Base-by-base conservation (phyloP, 139 green algal species). In the Picochlorum costavermella region DNA sequence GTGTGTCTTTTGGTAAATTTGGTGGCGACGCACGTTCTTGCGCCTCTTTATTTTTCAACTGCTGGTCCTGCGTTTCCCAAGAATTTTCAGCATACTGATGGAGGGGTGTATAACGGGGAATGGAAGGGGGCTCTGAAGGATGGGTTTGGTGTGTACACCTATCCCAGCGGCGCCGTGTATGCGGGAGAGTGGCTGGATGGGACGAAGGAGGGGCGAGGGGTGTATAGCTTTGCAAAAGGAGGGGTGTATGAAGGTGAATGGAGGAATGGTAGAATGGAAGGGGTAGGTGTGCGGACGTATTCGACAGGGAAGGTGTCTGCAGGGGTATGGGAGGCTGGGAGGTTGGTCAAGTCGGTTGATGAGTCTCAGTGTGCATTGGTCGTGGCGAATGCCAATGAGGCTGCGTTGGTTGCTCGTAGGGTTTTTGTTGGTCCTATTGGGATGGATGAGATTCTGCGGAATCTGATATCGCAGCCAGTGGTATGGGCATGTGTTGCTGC, bases 221-320 rank as follows among this genome's bases (percentile, higher is more conserved):
- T 93, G 31, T 95, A 92, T 69, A 76, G 70, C 60, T 95, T 81
- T 71, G 77, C 82, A 6, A 89, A 88, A 71, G 86, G 86, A 25
- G 88, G 84, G 11, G 68, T 77, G 36, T 93, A 93, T 46, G 83
- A 92, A 71, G 88, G 88, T 48, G 88, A 94, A 74, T 95, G 86
- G 86, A 49, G 70, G 0, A 50, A 28, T 28, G 88, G 88, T 1
- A 70, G 65, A 3, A 80, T 83, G 75, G 72, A 73, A 13, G 88
- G 88, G 12, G 57, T 85, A 6, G 86, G 88, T 3, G 72, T 91
- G 28, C 60, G 88, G 43, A 89, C 85, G 1, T 83, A 83, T 64
- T 77, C 73, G 67, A 81, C 60, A 12, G 87, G 87, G 9, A 75
- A 79, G 46, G 74, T 91, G 9, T 46, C 82, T 68, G 67, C 80